Percentiles rank a stretch among this genome's conserved stretches.
These are phyloP conservation scores for Carpinus viminea DNA, from an alignment of 306 rosid species.

Conservation along the genomic window DNA sequence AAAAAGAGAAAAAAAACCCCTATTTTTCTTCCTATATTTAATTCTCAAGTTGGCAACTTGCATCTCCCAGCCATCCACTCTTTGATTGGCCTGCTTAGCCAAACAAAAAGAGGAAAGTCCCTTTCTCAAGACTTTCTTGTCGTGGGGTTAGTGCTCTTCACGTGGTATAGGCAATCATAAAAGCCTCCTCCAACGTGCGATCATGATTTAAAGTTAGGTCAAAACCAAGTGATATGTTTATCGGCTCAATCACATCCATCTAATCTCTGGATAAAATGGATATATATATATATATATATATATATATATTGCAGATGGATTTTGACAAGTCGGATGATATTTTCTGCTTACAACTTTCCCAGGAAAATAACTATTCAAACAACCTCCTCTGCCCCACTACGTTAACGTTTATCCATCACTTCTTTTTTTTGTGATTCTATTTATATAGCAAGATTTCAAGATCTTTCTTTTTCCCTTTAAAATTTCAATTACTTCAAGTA, in stretches of 20 bases:
- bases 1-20: neutral
- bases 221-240: neutral
- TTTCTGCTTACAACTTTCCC: slow-evolving; percentile 21
- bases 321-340: neutral
- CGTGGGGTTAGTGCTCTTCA: slow-evolving; percentile 44
- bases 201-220: slow-evolving; percentile 15
- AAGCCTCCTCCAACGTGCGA: slow-evolving; percentile 7
- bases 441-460: too few species aligned
- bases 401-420: too few species aligned
- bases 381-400: too few species aligned
- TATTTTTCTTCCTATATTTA: neutral
- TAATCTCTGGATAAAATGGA: slow-evolving; percentile 6
- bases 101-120: slow-evolving; percentile 26
- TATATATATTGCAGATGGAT: neutral
- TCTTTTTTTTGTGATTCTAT: too few species aligned
- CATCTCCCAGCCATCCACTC: neutral
- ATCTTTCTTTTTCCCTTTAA: too few species aligned
- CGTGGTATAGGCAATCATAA: slow-evolving; percentile 30
- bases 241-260: slow-evolving; percentile 16
- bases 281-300: too few species aligned
- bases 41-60: slow-evolving; percentile 62
- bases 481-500: too few species aligned
- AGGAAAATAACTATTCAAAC: slow-evolving; percentile 26
- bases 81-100: slow-evolving; percentile 29
- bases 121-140: slow-evolving; percentile 41